Percentiles rank a stretch among this genome's conserved stretches.
Evolutionary conservation across 495 filamentous ascomycete species (phyloP).

Genomic region (Xylaria scruposa): DNA sequence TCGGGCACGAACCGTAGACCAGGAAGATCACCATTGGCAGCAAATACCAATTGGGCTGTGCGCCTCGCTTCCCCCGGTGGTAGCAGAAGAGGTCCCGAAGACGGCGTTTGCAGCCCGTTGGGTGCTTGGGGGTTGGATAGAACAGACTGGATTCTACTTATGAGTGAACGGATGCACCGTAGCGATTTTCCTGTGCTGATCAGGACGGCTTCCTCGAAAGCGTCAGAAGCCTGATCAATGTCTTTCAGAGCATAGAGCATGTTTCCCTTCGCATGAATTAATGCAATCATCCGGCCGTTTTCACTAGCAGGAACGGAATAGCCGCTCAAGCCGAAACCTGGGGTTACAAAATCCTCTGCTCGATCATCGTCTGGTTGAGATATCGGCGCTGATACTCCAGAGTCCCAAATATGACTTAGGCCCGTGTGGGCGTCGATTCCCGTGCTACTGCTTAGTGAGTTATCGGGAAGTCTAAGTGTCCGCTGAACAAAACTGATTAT

Average conservation of each 20-base stretch:
- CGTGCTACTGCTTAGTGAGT: slow-evolving; percentile 16
- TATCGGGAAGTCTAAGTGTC: slow-evolving; percentile 62
- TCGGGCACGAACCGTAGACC: slow-evolving; percentile 79
- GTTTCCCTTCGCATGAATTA: slow-evolving; percentile 97
- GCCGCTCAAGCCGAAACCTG: slow-evolving; percentile 81
- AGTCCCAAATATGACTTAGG: slow-evolving; percentile 8
- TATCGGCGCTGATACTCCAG: not conserved
- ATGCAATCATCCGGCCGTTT: slow-evolving; percentile 89
- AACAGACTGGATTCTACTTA: slow-evolving; percentile 79
- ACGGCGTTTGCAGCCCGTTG: slow-evolving; percentile 27
- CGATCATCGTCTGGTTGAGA: slow-evolving; percentile 40
- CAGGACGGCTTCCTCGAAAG: slow-evolving; percentile 94
- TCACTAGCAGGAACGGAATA: slow-evolving; percentile 87
- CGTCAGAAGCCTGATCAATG: slow-evolving; percentile 79
- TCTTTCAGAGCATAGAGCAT: slow-evolving; percentile 95
- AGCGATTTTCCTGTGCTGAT: slow-evolving; percentile 79
- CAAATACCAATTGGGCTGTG: slow-evolving; percentile 86
- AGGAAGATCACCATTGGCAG: slow-evolving; percentile 77
- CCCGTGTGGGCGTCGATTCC: slow-evolving; percentile 8
- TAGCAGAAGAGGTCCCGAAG: slow-evolving; percentile 67
- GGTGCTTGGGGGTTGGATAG: slow-evolving; percentile 56
- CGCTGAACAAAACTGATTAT: slow-evolving; percentile 90
- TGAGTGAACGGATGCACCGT: slow-evolving; percentile 78
- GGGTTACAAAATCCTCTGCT: slow-evolving; percentile 50
- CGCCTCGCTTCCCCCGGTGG: slow-evolving; percentile 83